Evolutionary conservation across 208 protist genomes (phyloP).

Genomic region (Tritrichomonas foetus): DNA sequence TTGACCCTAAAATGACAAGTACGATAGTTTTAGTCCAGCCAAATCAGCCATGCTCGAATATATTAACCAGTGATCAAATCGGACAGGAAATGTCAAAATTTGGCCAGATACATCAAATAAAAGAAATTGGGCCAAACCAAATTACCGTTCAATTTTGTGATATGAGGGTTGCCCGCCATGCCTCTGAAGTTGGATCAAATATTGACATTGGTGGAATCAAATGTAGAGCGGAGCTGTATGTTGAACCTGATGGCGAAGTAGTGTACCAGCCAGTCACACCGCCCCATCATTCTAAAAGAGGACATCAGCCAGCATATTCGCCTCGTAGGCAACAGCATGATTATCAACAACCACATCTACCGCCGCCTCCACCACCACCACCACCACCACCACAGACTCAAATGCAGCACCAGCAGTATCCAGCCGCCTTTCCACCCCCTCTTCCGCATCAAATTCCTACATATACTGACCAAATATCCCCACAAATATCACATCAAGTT

Average conservation of each 20-base stretch:
- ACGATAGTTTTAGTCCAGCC: background rate
- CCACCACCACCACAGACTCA: background rate
- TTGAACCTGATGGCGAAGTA: no score
- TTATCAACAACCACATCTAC: background rate
- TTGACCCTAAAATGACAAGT: background rate
- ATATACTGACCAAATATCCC: no score
- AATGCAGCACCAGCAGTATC: background rate
- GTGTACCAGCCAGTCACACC: no score
- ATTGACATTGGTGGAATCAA: background rate
- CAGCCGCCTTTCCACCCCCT: no score
- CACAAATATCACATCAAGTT: no score
- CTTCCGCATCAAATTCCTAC: no score
- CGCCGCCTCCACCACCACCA: background rate
- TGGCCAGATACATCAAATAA: background rate
- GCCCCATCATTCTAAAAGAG: background rate
- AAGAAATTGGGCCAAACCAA: background rate
- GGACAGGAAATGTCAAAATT: background rate
- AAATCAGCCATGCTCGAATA: background rate
- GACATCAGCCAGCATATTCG: background rate
- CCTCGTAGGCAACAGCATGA: background rate
- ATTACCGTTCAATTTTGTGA: background rate
- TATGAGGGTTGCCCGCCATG: background rate
- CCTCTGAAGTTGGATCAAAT: background rate
- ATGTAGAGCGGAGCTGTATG: no score
- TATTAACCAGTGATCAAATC: background rate